Percentiles rank a stretch among this genome's conserved stretches.
These are phyloP conservation scores for Combretum micranthum DNA, from an alignment of 345 rosid genomes.

Conservation along the genomic window DNA sequence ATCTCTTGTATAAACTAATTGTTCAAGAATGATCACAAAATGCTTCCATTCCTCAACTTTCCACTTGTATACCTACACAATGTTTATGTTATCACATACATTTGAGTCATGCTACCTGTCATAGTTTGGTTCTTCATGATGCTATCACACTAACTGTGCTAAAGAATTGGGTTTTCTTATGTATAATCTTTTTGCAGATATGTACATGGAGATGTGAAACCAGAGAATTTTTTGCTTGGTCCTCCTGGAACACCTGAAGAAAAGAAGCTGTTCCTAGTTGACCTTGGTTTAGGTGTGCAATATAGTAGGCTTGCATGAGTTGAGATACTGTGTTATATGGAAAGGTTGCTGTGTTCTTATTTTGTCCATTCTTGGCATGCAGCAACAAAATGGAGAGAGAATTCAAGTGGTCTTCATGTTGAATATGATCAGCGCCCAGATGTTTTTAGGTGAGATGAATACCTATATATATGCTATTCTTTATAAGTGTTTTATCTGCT, in stretches of 20 bases:
- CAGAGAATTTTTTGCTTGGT: constrained; percentile 95
- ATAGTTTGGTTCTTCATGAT: too few relatives aligned
- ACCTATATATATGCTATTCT: background rate
- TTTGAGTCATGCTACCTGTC: too few relatives aligned
- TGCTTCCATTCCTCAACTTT: too few relatives aligned
- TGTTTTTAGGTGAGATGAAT: constrained; percentile 66
- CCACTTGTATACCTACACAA: too few relatives aligned
- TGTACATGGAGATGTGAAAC: constrained; percentile 97
- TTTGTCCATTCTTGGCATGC: constrained; percentile 11
- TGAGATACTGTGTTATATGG: background rate
- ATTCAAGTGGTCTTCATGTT: constrained; percentile 71
- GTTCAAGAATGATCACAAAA: too few relatives aligned
- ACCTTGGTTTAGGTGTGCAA: constrained; percentile 78
- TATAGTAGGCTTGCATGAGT: background rate
- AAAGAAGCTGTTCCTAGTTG: constrained; percentile 88
- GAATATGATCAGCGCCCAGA: constrained; percentile 99
- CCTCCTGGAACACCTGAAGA: constrained; percentile 76
- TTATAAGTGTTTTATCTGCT: background rate
- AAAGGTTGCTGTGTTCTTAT: constrained; percentile 7
- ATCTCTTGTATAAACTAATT: too few relatives aligned
- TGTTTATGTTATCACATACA: too few relatives aligned
- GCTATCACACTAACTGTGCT: too few relatives aligned
- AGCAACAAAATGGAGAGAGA: constrained; percentile 93
- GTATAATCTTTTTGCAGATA: constrained; percentile 42
- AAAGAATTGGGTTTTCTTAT: constrained; percentile 4